These are phyloP conservation scores for Macrophomina tecta DNA, from an alignment of 2,329 filamentous ascomycete genomes.

Conservation along the genomic window DNA sequence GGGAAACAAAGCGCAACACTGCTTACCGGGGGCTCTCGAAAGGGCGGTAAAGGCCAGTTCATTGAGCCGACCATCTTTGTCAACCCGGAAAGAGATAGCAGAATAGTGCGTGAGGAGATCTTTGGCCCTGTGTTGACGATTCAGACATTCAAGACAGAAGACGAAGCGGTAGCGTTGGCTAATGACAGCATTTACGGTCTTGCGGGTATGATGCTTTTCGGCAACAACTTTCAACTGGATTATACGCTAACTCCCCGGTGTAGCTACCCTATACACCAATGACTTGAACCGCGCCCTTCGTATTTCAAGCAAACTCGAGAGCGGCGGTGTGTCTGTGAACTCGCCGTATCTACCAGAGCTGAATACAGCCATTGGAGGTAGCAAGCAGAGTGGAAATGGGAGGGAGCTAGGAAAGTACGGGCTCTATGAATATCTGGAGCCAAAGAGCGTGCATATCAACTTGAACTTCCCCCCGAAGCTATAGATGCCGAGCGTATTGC, in stretches of 20 bases:
- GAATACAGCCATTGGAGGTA: constrained; percentile 65
- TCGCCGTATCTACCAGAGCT: constrained; percentile 62
- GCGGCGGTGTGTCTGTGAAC: constrained; percentile 31
- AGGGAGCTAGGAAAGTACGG: constrained; percentile 50
- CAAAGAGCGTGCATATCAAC: constrained; percentile 30
- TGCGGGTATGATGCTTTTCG: constrained; percentile 43
- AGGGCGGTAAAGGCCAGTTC: constrained; percentile 73
- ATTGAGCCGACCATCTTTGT: constrained; percentile 83
- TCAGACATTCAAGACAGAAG: constrained; percentile 72
- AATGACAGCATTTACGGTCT: constrained; percentile 77
- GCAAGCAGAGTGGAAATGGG: constrained; percentile 58
- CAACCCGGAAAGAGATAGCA: constrained; percentile 82
- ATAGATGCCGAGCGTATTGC: background rate
- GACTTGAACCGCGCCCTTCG: constrained; percentile 62
- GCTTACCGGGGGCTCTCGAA: constrained; percentile 70
- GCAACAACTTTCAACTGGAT: too few relatives aligned
- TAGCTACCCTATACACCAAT: constrained; percentile 81
- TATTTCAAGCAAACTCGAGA: constrained; percentile 30
- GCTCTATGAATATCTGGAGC: constrained; percentile 29
- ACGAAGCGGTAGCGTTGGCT: constrained; percentile 73
- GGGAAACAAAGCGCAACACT: constrained; percentile 75
- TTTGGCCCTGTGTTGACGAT: constrained; percentile 89
- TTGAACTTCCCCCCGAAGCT: constrained; percentile 3
- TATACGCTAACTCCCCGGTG: constrained; percentile 40
- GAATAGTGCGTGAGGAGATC: constrained; percentile 80